Evolutionary conservation across 176 grass and related monocot genomes (phyloP).

Genomic region (Eleusine indica): DNA sequence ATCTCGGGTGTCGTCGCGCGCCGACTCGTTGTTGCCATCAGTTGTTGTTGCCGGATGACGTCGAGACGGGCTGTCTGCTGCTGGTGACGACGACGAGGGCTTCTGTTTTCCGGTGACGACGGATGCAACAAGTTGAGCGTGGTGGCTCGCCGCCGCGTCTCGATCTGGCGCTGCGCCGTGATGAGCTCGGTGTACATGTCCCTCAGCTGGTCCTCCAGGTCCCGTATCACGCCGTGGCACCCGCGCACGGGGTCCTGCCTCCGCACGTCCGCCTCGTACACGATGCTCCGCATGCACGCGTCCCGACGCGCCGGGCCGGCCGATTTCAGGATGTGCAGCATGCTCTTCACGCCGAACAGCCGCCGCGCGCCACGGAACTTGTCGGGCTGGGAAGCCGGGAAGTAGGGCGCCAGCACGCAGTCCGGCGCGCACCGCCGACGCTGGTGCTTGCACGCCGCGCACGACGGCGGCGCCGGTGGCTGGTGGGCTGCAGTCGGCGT

Average conservation of each 20-base stretch:
- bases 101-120: not conserved
- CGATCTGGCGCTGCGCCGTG: not conserved
- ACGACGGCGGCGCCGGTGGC: not conserved
- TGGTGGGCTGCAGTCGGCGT: not conserved
- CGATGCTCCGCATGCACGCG: conserved; percentile 33
- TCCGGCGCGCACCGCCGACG: conserved; percentile 47
- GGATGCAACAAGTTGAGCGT: too few relatives aligned
- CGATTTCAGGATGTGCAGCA: not conserved
- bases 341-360: conserved; percentile 48
- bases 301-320: not conserved
- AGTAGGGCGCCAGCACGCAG: conserved; percentile 48
- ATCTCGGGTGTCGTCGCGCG: not conserved
- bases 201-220: not conserved
- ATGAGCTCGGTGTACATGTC: conserved; percentile 16
- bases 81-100: not conserved
- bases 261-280: conserved; percentile 36
- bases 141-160: too few relatives aligned
- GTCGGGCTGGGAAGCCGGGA: conserved; percentile 20
- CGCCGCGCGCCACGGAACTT: conserved; percentile 39
- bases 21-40: not conserved
- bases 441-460: conserved; percentile 52
- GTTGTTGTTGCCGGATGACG: not conserved
- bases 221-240: not conserved
- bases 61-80: not conserved
- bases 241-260: conserved; percentile 30